Evolutionary conservation across 2,329 filamentous ascomycete genomes (phyloP).

Genomic region (Phoma sp.): DNA sequence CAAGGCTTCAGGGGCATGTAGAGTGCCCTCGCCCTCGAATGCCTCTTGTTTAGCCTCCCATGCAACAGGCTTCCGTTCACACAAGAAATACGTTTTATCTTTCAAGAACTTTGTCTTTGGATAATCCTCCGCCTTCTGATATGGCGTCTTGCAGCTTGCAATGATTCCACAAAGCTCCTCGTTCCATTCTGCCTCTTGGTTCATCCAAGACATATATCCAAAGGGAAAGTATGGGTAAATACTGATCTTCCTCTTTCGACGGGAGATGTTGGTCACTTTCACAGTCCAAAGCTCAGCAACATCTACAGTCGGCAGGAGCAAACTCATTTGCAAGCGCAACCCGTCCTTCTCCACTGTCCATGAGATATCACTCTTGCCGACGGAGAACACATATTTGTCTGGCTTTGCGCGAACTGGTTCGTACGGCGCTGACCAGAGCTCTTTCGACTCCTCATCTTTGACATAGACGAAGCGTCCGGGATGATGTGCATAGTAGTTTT

Average conservation of each 20-base stretch:
- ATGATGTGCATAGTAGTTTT: conserved; percentile 65
- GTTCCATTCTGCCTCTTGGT: conserved; percentile 62
- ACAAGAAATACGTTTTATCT: conserved; percentile 64
- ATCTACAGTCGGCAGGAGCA: conserved; percentile 60
- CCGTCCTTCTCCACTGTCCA: conserved; percentile 61
- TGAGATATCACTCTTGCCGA: conserved; percentile 61
- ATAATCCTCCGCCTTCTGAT: conserved; percentile 64
- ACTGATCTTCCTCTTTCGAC: conserved; percentile 55
- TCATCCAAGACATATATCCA: conserved; percentile 69
- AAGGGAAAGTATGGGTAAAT: conserved; percentile 64
- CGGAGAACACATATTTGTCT: conserved; percentile 60
- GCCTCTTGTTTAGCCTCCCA: conserved; percentile 61
- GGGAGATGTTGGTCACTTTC: conserved; percentile 58
- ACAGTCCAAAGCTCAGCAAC: conserved; percentile 64
- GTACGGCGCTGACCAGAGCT: conserved; percentile 62
- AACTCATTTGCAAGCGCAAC: conserved; percentile 59
- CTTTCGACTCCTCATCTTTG: conserved; percentile 60
- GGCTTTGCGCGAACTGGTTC: conserved; percentile 59
- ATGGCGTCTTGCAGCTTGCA: conserved; percentile 61
- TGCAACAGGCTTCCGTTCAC: conserved; percentile 57
- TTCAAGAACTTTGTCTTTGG: conserved; percentile 64
- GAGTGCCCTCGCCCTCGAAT: conserved; percentile 63
- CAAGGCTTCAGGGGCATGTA: conserved; percentile 59
- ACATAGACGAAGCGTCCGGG: conserved; percentile 65
- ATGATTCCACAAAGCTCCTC: conserved; percentile 58